phyloP scores from a whole-genome alignment of 2,329 filamentous ascomycete genomes.

The Colletotrichum sp. region DNA sequence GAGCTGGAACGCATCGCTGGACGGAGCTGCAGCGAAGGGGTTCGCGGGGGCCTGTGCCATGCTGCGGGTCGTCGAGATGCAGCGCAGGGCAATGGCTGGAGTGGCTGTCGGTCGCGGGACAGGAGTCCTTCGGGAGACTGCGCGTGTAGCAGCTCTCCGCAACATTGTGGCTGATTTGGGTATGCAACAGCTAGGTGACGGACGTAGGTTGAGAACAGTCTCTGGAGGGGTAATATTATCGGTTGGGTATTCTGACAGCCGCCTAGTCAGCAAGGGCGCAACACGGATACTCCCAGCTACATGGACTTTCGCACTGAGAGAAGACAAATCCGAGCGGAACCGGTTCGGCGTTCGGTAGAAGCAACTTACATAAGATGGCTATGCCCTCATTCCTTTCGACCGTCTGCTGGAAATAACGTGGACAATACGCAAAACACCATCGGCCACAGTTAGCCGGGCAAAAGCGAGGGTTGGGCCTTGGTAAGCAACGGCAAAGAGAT shows the following conservation, averaged over 20 bases:
- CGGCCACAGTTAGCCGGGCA: background rate
- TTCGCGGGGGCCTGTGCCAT: conserved; percentile 30
- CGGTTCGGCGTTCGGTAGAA: background rate
- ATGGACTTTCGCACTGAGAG: background rate
- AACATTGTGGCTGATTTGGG: conserved; percentile 29
- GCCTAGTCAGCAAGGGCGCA: background rate
- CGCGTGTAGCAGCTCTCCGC: conserved; percentile 35
- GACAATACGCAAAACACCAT: background rate
- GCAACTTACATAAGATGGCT: background rate
- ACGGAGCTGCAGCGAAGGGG: conserved; percentile 26
- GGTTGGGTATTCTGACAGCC: background rate
- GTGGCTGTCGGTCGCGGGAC: conserved; percentile 22
- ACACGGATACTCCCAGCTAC: background rate
- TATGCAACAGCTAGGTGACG: background rate
- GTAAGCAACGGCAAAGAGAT: conserved; percentile 9
- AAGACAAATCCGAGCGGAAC: background rate
- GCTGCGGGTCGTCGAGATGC: conserved; percentile 33
- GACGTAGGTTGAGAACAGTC: background rate
- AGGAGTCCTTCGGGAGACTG: conserved; percentile 31
- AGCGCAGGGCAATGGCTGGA: conserved; percentile 28
- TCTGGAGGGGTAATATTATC: background rate
- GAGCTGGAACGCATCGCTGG: conserved; percentile 85
- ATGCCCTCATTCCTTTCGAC: background rate
- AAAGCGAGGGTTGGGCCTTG: conserved; percentile 2
- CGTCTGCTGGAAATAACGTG: background rate